Evolutionary conservation across 2,329 filamentous ascomycete genomes (phyloP), one percentile per base, ranked within the genome.

Genomic region (Epichloe bromicola): DNA sequence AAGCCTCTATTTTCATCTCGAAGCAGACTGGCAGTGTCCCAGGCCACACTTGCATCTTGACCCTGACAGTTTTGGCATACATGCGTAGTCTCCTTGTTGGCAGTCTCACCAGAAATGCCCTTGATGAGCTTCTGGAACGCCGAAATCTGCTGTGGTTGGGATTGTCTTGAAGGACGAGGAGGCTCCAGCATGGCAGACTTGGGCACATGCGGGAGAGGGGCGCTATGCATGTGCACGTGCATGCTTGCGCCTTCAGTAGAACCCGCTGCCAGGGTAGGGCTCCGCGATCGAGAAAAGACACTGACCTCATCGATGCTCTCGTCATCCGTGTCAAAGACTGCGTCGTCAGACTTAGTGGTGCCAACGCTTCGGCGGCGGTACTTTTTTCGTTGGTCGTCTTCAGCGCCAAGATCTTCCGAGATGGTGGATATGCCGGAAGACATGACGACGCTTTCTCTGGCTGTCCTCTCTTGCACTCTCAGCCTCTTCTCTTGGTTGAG

Each of bases 1-100:
- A 85, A 63, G 8, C 73, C 72, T 58, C 70, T 74, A 57, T 85
- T 85, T 68, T 85, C 82, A 45, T 79, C 76, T 39, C 78, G 70
- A 53, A 84, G 64, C 45, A 82, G 55, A 49, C 74, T 72, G n/a
- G 82, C 80, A 4, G 80, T 82, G 59, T 83, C 74, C 80, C 80
- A 84, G 4, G 80, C 80, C 38, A 79, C 70, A 55, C 76, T 79
- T 12, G 75, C 70, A 49, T 78, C 75, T 57, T 75, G 73, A 12
- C 80, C 79, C 49, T 71, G 64, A 61, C 81, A 83, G 58, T 82
- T 83, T 36, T 63, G 58, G 57, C 80, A 83, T 59, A 61, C 63
- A 23, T 54, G 51, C 10, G 54, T 50, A 6, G 55, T 50, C n/a
- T 52, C 60, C 37, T 61, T 58, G 36, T 58, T 58, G 19, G 56